phyloP scores from a whole-genome alignment of 441 rosid genomes.

The Aleurites moluccanus region DNA sequence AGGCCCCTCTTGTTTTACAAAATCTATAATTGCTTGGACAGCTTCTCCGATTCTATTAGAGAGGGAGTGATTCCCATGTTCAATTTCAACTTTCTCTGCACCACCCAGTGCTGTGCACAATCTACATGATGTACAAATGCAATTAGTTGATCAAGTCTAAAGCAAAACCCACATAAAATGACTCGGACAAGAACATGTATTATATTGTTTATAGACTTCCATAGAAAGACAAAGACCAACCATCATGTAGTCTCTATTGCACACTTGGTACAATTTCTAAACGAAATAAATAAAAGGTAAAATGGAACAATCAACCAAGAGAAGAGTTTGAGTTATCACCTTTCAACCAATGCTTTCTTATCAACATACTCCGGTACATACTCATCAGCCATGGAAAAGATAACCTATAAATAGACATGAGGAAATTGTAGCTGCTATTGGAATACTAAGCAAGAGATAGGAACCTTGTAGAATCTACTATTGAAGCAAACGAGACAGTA shows the following conservation, averaged over 20 bases:
- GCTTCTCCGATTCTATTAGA: slow-evolving; percentile 85
- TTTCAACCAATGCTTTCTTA: slow-evolving; percentile 77
- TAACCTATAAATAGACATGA: slow-evolving; percentile 49
- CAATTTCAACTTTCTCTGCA: slow-evolving; percentile 86
- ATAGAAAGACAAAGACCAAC: not conserved
- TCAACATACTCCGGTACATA: slow-evolving; percentile 86
- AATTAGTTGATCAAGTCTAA: slow-evolving; percentile 7
- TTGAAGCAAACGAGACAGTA: not conserved
- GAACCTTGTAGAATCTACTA: not conserved
- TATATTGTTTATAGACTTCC: not conserved
- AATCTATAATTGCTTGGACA: slow-evolving; percentile 67
- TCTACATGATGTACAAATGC: slow-evolving; percentile 37
- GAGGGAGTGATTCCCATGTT: slow-evolving; percentile 89
- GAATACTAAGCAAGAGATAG: not conserved
- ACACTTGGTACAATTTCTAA: not conserved
- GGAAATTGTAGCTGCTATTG: not conserved
- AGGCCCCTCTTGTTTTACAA: slow-evolving; percentile 84
- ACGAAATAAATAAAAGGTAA: not conserved
- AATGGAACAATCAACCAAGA: not conserved
- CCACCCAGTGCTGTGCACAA: slow-evolving; percentile 92
- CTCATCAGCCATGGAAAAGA: slow-evolving; percentile 93
- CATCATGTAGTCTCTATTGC: not conserved
- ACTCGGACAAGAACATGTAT: not conserved
- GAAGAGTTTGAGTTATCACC: slow-evolving; percentile 40
- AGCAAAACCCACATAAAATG: not conserved